Conservation (phyloP, 495 filamentous ascomycete species). For the Xanthoparmelia taractica region DNA sequence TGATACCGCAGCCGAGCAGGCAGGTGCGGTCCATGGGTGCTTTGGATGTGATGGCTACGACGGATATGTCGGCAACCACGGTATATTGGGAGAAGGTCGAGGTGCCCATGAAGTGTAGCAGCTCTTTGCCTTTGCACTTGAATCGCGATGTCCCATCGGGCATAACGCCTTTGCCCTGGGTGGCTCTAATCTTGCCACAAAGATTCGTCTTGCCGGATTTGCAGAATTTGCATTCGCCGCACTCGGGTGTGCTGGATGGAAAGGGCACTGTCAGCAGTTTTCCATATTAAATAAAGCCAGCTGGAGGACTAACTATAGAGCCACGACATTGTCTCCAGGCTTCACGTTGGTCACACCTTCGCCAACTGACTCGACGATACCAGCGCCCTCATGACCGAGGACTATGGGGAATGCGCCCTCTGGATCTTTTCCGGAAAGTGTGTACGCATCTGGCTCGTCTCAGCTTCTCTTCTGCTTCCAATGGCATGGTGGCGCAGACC, state of each 20-base stretch:
- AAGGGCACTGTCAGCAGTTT: conserved; percentile 14
- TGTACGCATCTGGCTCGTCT: conserved; percentile 75
- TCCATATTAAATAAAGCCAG: background rate
- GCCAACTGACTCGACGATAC: conserved; percentile 92
- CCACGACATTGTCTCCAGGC: conserved; percentile 85
- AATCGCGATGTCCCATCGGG: conserved; percentile 95
- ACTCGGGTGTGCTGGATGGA: conserved; percentile 76
- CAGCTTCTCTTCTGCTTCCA: conserved; percentile 2
- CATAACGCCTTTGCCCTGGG: conserved; percentile 94
- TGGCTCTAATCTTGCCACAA: conserved; percentile 97
- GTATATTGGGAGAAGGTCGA: conserved; percentile 99
- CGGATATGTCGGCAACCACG: conserved; percentile 96
- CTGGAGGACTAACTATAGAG: conserved; percentile 67
- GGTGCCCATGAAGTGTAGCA: conserved; percentile 98
- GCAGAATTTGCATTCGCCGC: conserved; percentile 98
- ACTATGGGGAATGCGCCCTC: conserved; percentile 97
- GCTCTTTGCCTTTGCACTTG: conserved; percentile 82
- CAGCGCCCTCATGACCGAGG: conserved; percentile 93
- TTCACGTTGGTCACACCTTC: conserved; percentile 93
- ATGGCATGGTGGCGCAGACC: conserved; percentile 43
- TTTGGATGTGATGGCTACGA: conserved; percentile 82
- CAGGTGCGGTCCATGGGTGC: conserved; percentile 96
- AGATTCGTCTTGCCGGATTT: conserved; percentile 98
- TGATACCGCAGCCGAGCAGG: conserved; percentile 94
- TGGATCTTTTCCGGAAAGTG: conserved; percentile 93